phyloP scores from a whole-genome alignment of 352 stramenopile species.

The Elongisporangium senticosum region DNA sequence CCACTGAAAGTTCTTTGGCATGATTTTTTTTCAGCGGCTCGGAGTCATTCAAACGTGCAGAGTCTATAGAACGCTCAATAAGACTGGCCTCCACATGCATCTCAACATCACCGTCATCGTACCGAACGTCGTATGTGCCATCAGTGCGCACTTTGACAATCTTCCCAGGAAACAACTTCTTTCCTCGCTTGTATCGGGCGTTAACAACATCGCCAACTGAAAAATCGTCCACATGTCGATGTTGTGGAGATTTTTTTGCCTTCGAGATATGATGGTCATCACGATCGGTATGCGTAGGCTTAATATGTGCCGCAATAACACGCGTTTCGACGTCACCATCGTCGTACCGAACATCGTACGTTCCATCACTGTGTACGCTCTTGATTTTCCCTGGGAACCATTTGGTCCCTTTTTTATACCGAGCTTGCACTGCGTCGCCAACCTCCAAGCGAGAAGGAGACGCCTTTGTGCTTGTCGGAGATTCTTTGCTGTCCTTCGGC shows the following conservation, averaged over 20 bases:
- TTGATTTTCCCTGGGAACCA: conserved; percentile 29
- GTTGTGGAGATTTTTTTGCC: background rate
- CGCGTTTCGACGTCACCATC: conserved; percentile 50
- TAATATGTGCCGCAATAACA: conserved; percentile 24
- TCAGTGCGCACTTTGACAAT: conserved; percentile 37
- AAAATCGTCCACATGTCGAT: conserved; percentile 11
- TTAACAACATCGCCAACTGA: conserved; percentile 35
- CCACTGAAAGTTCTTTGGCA: conserved; percentile 2
- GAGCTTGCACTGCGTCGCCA: conserved; percentile 9
- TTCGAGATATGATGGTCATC: background rate
- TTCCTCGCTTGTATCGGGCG: conserved; percentile 28
- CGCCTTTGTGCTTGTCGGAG: conserved; percentile 1
- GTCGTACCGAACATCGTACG: conserved; percentile 62
- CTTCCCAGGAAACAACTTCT: conserved; percentile 32
- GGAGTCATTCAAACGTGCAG: background rate
- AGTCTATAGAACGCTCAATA: conserved; percentile 6
- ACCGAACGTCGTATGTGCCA: conserved; percentile 61
- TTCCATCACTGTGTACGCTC: conserved; percentile 39
- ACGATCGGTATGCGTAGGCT: conserved; percentile 10
- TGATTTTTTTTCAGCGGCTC: background rate
- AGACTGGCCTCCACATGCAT: conserved; percentile 16
- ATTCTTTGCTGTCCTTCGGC: background rate
- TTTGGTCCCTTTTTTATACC: conserved; percentile 41
- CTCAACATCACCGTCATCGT: conserved; percentile 46
- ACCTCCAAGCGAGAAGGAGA: conserved; percentile 1